Base-by-base conservation (phyloP, 108 stramenopile genomes). In the Schizochytrium sp. region DNA sequence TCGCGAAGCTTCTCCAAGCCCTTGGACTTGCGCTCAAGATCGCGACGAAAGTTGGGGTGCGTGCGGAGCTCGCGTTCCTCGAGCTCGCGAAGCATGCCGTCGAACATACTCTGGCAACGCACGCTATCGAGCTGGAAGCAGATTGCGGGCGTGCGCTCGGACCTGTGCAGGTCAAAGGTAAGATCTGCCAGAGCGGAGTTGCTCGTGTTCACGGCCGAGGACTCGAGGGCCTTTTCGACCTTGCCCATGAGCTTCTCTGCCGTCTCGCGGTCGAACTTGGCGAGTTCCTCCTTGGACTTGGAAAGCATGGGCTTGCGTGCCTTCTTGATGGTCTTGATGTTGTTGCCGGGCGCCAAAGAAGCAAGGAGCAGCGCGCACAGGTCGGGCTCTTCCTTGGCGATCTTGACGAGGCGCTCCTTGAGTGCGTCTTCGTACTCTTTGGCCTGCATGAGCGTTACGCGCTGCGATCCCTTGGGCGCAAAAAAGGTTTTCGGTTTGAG, bases 111-210 rank as follows among this genome's bases (percentile, higher is more conserved):
- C 89, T 98, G 97, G 28, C 97, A 97, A 63, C 97, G 95, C 90
- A 97, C 98, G n/a, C 96, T 97, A 90, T 97, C 96, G 57, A 99
- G 95, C 91, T 98, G 98, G 91, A 99, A 99, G n/a, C 96, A 97
- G 90, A 98, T 96, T 14, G 97, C 97, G 41, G 98, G 97, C 72
- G 97, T 93, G 72, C 98, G 93, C 51, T 97, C 96, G 87, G 88
- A 91, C 21, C 91, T 87, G 93, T 96, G 96, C 90, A 98, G 92
- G 18, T 90, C 53, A 43, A 89, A 69, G 19, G 88, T 28, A 28
- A 90, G 44, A 14, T 90, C 91, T 0, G 58, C 21, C 5, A 88
- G 18, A 6, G 88, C 59, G 4, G 29, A 60, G 60, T 63, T 69
- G 60, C 43, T 44, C 25, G 60, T 88, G 88, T 60, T 55, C 21